phyloP scores from a whole-genome alignment of 2,329 filamentous ascomycete species.

The Verticillium klebahnii region DNA sequence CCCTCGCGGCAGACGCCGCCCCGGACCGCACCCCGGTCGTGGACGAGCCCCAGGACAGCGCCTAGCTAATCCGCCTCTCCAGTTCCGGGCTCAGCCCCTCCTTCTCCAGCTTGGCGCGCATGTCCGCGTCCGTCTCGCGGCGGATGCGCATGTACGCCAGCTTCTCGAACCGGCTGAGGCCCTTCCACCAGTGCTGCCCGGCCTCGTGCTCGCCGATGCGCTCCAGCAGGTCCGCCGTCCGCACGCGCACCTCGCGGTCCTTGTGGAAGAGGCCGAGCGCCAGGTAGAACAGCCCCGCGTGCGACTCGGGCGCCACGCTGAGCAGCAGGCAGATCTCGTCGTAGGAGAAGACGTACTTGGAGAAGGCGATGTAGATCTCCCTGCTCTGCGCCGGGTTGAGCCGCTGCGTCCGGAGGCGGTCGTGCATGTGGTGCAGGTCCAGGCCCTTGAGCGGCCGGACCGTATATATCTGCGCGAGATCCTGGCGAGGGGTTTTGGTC shows the following conservation, averaged over 20 bases:
- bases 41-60: constrained; percentile 5
- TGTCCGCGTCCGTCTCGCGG: constrained; percentile 56
- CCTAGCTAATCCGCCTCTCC: constrained; percentile 46
- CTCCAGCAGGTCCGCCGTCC: constrained; percentile 75
- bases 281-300: constrained; percentile 86
- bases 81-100: constrained; percentile 33
- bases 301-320: constrained; percentile 76
- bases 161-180: constrained; percentile 82
- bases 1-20: neutral
- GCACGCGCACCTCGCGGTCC: constrained; percentile 70
- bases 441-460: constrained; percentile 69
- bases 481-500: constrained; percentile 32
- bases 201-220: constrained; percentile 82
- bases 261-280: constrained; percentile 91
- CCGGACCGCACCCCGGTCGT: neutral
- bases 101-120: constrained; percentile 39
- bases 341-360: constrained; percentile 71
- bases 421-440: constrained; percentile 88
- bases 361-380: constrained; percentile 79
- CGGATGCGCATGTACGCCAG: constrained; percentile 77
- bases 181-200: constrained; percentile 88
- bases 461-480: constrained; percentile 60
- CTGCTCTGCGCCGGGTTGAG: constrained; percentile 71
- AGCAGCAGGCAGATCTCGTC: constrained; percentile 82
- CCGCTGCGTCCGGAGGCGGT: constrained; percentile 79